Conservation (phyloP, 371 early-diverging fungal species). For the Mucor ambiguus region DNA sequence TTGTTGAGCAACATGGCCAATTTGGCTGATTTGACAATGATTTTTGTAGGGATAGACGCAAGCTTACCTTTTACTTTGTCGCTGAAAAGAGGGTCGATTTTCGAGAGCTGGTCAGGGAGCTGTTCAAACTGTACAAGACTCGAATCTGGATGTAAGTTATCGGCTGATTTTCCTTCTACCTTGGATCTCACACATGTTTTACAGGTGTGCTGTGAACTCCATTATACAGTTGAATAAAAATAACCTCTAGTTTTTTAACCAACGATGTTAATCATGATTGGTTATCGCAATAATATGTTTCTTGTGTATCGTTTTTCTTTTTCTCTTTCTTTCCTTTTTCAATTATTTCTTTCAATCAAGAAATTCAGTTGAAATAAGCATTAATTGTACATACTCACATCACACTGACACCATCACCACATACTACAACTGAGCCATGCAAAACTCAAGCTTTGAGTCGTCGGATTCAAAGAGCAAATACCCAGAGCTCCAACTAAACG, state of each 20-base stretch:
- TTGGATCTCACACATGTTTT: background rate
- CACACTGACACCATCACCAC: background rate
- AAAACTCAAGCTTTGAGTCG: slow-evolving; percentile 12
- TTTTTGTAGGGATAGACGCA: slow-evolving; percentile 87
- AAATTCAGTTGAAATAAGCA: background rate
- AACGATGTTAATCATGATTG: slow-evolving; percentile 4
- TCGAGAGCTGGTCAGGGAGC: slow-evolving; percentile 96
- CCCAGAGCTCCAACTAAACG: slow-evolving; percentile 12
- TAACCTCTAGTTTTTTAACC: background rate
- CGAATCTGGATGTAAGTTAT: slow-evolving; percentile 98
- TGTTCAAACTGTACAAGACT: slow-evolving; percentile 99
- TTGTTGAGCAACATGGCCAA: background rate
- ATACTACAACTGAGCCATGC: slow-evolving; percentile 12
- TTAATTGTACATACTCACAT: background rate
- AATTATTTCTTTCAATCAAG: slow-evolving; percentile 4
- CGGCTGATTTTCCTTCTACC: background rate
- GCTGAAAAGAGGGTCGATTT: slow-evolving; percentile 98
- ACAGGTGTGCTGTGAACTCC: slow-evolving; percentile 31
- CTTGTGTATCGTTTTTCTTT: slow-evolving; percentile 3
- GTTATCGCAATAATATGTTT: slow-evolving; percentile 1
- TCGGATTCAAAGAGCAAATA: slow-evolving; percentile 7
- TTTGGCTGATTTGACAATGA: background rate
- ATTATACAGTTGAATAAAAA: slow-evolving; percentile 10
- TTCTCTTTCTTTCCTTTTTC: slow-evolving; percentile 3
- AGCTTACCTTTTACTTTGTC: slow-evolving; percentile 94